Evolutionary conservation across 345 rosid genomes (phyloP).

Genomic region (Arabis alpina): DNA sequence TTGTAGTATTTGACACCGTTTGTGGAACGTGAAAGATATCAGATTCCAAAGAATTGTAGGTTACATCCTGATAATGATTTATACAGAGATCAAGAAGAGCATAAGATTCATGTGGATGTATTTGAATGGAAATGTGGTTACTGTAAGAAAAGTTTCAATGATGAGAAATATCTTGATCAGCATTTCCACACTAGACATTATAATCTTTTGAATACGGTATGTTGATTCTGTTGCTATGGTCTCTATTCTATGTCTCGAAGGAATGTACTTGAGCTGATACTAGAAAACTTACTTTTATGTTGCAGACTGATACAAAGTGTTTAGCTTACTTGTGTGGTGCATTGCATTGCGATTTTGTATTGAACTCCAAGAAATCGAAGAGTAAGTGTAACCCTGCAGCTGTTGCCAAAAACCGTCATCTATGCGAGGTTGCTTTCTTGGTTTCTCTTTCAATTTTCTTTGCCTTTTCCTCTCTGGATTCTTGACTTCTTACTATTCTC

Average conservation of each 20-base stretch:
- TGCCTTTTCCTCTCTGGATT: slow-evolving; percentile 8
- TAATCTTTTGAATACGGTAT: slow-evolving; percentile 82
- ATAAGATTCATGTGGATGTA: slow-evolving; percentile 74
- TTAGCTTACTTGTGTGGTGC: slow-evolving; percentile 96
- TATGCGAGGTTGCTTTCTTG: slow-evolving; percentile 73
- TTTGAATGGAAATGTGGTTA: slow-evolving; percentile 93
- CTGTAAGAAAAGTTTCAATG: slow-evolving; percentile 89
- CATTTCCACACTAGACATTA: slow-evolving; percentile 79
- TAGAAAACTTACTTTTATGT: slow-evolving; percentile 8
- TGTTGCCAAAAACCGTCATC: slow-evolving; percentile 75
- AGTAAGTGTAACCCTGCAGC: slow-evolving; percentile 92
- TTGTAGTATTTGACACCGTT: slow-evolving; percentile 86
- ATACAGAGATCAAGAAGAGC: slow-evolving; percentile 87
- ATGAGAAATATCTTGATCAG: slow-evolving; percentile 81
- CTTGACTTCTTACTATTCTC: slow-evolving; percentile 1
- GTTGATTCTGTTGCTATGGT: slow-evolving; percentile 42
- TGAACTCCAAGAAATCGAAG: slow-evolving; percentile 63
- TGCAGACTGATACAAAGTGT: slow-evolving; percentile 79
- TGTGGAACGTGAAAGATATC: slow-evolving; percentile 68
- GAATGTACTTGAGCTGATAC: too few species aligned
- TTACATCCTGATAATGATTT: slow-evolving; percentile 85
- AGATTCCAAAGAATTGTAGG: slow-evolving; percentile 65
- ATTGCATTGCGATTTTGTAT: slow-evolving; percentile 81
- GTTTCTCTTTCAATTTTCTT: slow-evolving; percentile 1
- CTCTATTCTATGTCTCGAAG: not conserved